These are phyloP conservation scores for Amylocarpus encephaloides DNA, from an alignment of 2,329 filamentous ascomycete species.

Conservation along the genomic window DNA sequence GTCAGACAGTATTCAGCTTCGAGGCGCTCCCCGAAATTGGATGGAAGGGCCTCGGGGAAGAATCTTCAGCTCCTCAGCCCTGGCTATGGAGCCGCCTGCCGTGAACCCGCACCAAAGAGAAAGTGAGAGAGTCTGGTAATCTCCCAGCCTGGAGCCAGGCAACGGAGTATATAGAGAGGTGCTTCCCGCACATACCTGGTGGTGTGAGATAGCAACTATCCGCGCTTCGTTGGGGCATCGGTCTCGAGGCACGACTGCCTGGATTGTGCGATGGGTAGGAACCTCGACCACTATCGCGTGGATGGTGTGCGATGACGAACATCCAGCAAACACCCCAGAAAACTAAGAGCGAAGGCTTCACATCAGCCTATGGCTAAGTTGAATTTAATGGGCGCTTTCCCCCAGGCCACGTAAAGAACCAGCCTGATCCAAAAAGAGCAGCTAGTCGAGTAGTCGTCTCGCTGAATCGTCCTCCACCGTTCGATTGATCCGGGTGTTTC, in stretches of 20 bases:
- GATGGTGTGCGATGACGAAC: constrained; percentile 18
- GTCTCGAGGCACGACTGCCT: background rate
- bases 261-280: background rate
- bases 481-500: background rate
- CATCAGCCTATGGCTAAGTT: constrained; percentile 24
- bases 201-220: constrained; percentile 4
- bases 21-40: background rate
- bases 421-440: constrained; percentile 19
- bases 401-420: constrained; percentile 25
- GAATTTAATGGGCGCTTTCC: constrained; percentile 22
- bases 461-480: background rate
- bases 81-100: background rate
- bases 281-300: constrained; percentile 1
- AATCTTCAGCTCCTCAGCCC: background rate
- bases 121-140: background rate
- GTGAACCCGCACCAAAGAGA: background rate
- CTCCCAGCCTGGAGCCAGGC: background rate
- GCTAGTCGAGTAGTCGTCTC: constrained; percentile 7
- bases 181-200: constrained; percentile 1
- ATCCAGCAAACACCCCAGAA: constrained; percentile 27
- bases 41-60: background rate
- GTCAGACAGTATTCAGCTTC: constrained; percentile 1
- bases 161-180: background rate
- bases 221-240: background rate
- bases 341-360: constrained; percentile 23